Conservation (phyloP, 1,139 yeast species). For the Taiozyma onychis region DNA sequence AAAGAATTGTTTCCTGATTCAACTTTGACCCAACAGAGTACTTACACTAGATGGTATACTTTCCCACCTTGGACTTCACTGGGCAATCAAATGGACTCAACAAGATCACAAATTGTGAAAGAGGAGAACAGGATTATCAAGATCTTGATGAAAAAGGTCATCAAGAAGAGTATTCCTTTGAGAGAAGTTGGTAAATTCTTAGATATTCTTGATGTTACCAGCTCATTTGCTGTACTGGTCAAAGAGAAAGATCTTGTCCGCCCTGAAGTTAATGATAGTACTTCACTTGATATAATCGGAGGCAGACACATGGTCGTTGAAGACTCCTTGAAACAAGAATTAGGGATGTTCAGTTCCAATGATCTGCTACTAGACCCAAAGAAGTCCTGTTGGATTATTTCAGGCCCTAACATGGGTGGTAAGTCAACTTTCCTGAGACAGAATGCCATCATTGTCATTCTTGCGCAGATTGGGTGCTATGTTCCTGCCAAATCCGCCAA, state of each 20-base stretch:
- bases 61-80: conserved; percentile 31
- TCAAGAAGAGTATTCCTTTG: conserved; percentile 24
- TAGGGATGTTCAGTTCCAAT: conserved; percentile 56
- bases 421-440: conserved; percentile 88
- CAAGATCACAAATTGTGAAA: conserved; percentile 20
- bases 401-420: conserved; percentile 99
- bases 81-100: conserved; percentile 27
- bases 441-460: conserved; percentile 73
- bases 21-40: conserved; percentile 23
- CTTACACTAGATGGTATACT: conserved; percentile 28
- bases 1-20: conserved; percentile 11
- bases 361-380: conserved; percentile 42
- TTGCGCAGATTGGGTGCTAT: conserved; percentile 87
- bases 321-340: conserved; percentile 45
- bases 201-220: conserved; percentile 68
- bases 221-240: conserved; percentile 70
- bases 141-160: conserved; percentile 24
- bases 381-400: conserved; percentile 58
- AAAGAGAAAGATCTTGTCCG: conserved; percentile 56
- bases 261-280: conserved; percentile 54
- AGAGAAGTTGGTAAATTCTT: conserved; percentile 30
- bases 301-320: conserved; percentile 95
- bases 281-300: conserved; percentile 38
- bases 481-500: conserved; percentile 76
- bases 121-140: conserved; percentile 28